Conservation (phyloP, 192 early-diverging fungal genomes). For the Irineochytrium annulatum region DNA sequence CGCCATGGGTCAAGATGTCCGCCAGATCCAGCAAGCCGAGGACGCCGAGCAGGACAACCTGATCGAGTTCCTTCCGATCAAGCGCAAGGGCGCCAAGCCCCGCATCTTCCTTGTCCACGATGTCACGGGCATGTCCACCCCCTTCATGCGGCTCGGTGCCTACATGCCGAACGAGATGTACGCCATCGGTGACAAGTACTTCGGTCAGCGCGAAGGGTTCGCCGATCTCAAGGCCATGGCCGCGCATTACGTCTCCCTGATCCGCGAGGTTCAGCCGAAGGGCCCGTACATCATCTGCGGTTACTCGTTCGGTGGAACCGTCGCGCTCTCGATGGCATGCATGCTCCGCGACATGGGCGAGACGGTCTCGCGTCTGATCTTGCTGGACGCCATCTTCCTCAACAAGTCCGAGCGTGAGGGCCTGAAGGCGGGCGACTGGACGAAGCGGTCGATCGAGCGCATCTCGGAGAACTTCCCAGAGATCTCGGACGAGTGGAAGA, state of each 20-base stretch:
- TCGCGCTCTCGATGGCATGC: too few relatives aligned
- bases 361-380: constrained; percentile 3
- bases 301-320: too few relatives aligned
- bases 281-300: too few relatives aligned
- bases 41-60: neutral
- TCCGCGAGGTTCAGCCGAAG: too few relatives aligned
- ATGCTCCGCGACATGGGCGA: constrained; percentile 5
- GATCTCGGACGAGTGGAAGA: neutral
- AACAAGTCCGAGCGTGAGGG: neutral
- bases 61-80: constrained; percentile 2
- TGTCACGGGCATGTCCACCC: constrained; percentile 9
- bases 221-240: constrained; percentile 9
- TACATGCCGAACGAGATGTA: constrained; percentile 4
- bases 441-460: neutral
- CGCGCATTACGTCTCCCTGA: constrained; percentile 5
- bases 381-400: constrained; percentile 6
- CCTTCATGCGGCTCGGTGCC: constrained; percentile 5
- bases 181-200: constrained; percentile 9
- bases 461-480: constrained; percentile 6
- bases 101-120: constrained; percentile 13
- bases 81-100: neutral
- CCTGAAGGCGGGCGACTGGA: neutral
- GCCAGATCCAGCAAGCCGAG: too few relatives aligned
- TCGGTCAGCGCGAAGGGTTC: constrained; percentile 4
- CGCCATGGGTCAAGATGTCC: neutral